These are phyloP conservation scores for Naganishia liquefaciens DNA, from an alignment of 1,284 basidiomycete genomes.

Conservation along the genomic window DNA sequence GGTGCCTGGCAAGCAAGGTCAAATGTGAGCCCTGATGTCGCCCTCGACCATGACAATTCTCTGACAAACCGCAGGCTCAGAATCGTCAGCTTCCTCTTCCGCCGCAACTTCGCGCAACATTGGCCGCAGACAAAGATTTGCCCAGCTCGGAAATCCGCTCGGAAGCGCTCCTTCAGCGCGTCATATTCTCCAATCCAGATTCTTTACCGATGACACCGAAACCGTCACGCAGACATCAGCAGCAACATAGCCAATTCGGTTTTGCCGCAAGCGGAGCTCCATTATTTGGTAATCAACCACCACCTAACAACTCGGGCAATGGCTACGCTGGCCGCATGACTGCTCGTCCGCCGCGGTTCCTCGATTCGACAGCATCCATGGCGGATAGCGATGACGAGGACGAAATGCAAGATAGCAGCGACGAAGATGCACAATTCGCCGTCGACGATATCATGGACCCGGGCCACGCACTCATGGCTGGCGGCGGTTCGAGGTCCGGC, in stretches of 20 bases:
- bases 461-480: neutral
- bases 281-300: slow-evolving; percentile 7
- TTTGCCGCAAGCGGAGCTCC: neutral
- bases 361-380: slow-evolving; percentile 19
- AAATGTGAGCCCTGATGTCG: neutral
- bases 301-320: slow-evolving; percentile 14
- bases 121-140: slow-evolving; percentile 33
- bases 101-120: slow-evolving; percentile 29
- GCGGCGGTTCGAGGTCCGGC: slow-evolving; percentile 13
- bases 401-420: slow-evolving; percentile 26
- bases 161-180: slow-evolving; percentile 33
- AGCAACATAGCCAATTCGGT: neutral
- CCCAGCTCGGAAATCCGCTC: slow-evolving; percentile 33
- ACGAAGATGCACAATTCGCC: slow-evolving; percentile 33
- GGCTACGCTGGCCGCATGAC: slow-evolving; percentile 11
- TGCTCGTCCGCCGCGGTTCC: slow-evolving; percentile 16
- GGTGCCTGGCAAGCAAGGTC: slow-evolving; percentile 9
- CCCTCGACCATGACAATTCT: neutral
- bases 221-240: slow-evolving; percentile 20
- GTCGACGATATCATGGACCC: slow-evolving; percentile 31
- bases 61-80: neutral
- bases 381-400: slow-evolving; percentile 30
- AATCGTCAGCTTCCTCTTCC: slow-evolving; percentile 27
- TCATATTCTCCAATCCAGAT: slow-evolving; percentile 33
- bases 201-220: slow-evolving; percentile 32